Conservation (phyloP, 2,329 filamentous ascomycete species). For the Ascochyta clinopodiicola region DNA sequence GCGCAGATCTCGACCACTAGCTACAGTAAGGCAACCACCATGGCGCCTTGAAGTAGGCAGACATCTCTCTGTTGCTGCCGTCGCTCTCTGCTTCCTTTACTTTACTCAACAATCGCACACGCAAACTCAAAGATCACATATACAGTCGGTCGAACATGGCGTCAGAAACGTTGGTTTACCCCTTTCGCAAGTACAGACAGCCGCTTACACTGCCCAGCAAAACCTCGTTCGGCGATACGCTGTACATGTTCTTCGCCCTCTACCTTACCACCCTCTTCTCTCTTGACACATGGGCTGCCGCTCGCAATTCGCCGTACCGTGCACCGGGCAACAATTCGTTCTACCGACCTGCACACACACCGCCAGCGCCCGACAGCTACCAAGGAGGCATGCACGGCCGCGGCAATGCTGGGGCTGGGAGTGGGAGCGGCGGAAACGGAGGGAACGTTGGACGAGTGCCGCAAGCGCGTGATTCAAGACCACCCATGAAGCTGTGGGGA, state of each 20-base stretch:
- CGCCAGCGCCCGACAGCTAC: conserved; percentile 34
- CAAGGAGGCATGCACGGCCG: conserved; percentile 41
- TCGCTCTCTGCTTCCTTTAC: neutral
- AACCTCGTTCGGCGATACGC: conserved; percentile 20
- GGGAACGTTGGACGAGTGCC: conserved; percentile 31
- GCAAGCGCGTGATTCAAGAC: conserved; percentile 32
- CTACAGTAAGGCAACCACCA: conserved; percentile 14
- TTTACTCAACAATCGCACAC: neutral
- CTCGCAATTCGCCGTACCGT: conserved; percentile 42
- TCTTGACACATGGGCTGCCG: conserved; percentile 46
- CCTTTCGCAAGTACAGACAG: neutral
- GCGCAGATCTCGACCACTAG: conserved; percentile 1
- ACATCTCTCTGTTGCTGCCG: neutral
- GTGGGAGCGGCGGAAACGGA: conserved; percentile 16
- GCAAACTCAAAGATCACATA: neutral
- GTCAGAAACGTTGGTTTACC: conserved; percentile 6
- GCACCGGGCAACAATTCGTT: conserved; percentile 28
- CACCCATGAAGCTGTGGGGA: conserved; percentile 36
- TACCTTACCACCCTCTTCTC: conserved; percentile 51
- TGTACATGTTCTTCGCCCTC: conserved; percentile 46
- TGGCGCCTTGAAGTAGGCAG: neutral
- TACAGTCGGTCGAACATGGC: neutral
- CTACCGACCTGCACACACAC: conserved; percentile 30
- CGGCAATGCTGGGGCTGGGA: conserved; percentile 28
- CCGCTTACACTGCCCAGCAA: conserved; percentile 13